phyloP scores from a whole-genome alignment of 805 yeast species.

The Candida boidinii region DNA sequence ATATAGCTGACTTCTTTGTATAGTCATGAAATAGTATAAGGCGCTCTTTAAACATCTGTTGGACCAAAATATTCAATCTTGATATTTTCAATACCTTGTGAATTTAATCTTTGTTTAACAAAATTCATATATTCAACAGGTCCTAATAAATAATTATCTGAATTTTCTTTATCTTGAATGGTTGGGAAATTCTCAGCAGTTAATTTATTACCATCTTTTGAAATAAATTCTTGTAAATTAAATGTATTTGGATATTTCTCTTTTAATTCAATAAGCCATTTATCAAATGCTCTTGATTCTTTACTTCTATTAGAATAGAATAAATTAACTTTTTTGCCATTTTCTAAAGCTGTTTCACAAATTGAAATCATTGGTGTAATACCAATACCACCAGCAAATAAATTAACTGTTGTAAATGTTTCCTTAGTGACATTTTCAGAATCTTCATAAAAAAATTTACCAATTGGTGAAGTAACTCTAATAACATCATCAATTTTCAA shows the following conservation, averaged over 20 bases:
- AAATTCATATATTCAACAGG: conserved; percentile 26
- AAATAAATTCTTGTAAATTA: conserved; percentile 1
- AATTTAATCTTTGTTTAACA: conserved; percentile 16
- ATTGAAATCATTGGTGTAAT: conserved; percentile 57
- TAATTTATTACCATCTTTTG: conserved; percentile 9
- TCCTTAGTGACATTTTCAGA: too few relatives aligned
- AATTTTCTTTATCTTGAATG: conserved; percentile 9
- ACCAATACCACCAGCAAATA: conserved; percentile 60
- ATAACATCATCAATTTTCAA: conserved; percentile 40
- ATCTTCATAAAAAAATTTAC: conserved; percentile 35
- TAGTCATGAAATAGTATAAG: too few relatives aligned
- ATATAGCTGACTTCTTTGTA: too few relatives aligned
- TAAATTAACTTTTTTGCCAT: conserved; percentile 25
- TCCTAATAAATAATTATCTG: conserved; percentile 27
- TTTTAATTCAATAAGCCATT: conserved; percentile 4
- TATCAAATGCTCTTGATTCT: conserved; percentile 8
- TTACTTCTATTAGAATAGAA: conserved; percentile 24
- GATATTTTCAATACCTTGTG: conserved; percentile 12
- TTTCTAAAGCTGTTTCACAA: conserved; percentile 29
- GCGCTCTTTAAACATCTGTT: conserved; percentile 16
- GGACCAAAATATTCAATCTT: conserved; percentile 28
- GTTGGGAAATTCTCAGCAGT: conserved; percentile 15
- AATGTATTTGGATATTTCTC: conserved; percentile 3
- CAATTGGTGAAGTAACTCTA: conserved; percentile 51
- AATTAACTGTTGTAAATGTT: conserved; percentile 28